Percentiles rank a stretch among this genome's conserved stretches.
Conservation (phyloP, 352 stramenopile species). For the Phytophthora cactorum region DNA sequence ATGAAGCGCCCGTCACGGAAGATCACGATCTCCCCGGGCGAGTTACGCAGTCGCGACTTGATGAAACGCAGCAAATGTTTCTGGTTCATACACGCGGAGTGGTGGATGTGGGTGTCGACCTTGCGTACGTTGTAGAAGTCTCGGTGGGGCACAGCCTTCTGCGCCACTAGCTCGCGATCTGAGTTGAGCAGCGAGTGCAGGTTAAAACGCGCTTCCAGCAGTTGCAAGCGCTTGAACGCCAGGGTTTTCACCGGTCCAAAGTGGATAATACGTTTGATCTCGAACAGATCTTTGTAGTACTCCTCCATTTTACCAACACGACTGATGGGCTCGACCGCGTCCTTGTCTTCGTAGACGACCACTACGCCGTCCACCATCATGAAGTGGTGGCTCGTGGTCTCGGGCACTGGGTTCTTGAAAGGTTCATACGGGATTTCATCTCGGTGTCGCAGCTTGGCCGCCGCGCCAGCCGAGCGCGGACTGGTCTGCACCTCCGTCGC, state of each 20-base stretch:
- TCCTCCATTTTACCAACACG: conserved; percentile 54
- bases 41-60: conserved; percentile 80
- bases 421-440: conserved; percentile 81
- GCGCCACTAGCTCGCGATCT: conserved; percentile 93
- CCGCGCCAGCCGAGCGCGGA: conserved; percentile 38
- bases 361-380: conserved; percentile 71
- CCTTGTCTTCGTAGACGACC: conserved; percentile 47
- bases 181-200: conserved; percentile 97
- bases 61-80: conserved; percentile 95
- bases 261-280: conserved; percentile 89
- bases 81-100: conserved; percentile 96
- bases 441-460: conserved; percentile 58
- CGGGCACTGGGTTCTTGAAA: conserved; percentile 45
- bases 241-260: conserved; percentile 88
- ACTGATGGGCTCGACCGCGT: conserved; percentile 42
- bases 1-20: conserved; percentile 95
- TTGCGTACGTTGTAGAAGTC: conserved; percentile 99
- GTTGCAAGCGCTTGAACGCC: conserved; percentile 87
- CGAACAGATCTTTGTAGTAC: conserved; percentile 81
- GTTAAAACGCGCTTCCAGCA: conserved; percentile 95
- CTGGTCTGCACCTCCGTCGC: conserved; percentile 34
- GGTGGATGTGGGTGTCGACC: conserved; percentile 99
- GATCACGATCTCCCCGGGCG: conserved; percentile 94
- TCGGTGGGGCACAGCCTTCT: conserved; percentile 97
- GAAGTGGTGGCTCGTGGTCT: conserved; percentile 57